Evolutionary conservation across 2,329 filamentous ascomycete genomes (phyloP).

Genomic region (Fusarium robinianum): DNA sequence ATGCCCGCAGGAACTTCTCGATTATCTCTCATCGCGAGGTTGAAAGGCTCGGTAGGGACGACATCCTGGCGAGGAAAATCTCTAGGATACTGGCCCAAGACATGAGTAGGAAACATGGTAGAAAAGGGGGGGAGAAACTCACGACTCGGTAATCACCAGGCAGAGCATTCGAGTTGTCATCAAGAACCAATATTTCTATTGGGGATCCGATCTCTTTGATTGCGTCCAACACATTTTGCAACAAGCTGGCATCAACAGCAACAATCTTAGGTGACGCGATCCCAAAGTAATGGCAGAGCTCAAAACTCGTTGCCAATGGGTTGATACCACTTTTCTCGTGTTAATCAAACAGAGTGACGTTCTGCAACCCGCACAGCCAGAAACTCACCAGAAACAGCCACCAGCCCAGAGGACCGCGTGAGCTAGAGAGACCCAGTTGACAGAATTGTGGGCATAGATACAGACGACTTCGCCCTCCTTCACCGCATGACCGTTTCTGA

Average conservation of each 20-base stretch:
- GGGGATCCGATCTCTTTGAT: not conserved
- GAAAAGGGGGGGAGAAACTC: not conserved
- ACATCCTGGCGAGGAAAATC: slow-evolving; percentile 3
- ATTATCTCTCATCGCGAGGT: slow-evolving; percentile 21
- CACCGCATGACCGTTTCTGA: slow-evolving; percentile 9
- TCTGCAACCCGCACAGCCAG: too few relatives aligned
- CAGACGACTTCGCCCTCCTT: slow-evolving; percentile 27
- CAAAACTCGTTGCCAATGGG: slow-evolving; percentile 29
- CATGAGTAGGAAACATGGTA: not conserved
- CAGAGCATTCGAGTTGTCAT: not conserved
- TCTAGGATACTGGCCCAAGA: slow-evolving; percentile 7
- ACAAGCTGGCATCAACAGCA: slow-evolving; percentile 17
- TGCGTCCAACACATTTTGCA: slow-evolving; percentile 10
- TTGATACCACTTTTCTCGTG: slow-evolving; percentile 25
- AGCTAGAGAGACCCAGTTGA: slow-evolving; percentile 26
- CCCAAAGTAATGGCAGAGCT: slow-evolving; percentile 30
- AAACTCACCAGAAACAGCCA: slow-evolving; percentile 26
- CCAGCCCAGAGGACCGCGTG: slow-evolving; percentile 33
- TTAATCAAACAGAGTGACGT: not conserved
- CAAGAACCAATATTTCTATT: slow-evolving; percentile 4
- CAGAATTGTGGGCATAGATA: slow-evolving; percentile 30
- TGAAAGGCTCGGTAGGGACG: slow-evolving; percentile 3
- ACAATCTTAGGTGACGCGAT: slow-evolving; percentile 27
- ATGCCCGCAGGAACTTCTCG: slow-evolving; percentile 24
- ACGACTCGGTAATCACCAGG: not conserved